phyloP scores from a whole-genome alignment of 2,329 filamentous ascomycete species.

The Chlorencoelia australis region DNA sequence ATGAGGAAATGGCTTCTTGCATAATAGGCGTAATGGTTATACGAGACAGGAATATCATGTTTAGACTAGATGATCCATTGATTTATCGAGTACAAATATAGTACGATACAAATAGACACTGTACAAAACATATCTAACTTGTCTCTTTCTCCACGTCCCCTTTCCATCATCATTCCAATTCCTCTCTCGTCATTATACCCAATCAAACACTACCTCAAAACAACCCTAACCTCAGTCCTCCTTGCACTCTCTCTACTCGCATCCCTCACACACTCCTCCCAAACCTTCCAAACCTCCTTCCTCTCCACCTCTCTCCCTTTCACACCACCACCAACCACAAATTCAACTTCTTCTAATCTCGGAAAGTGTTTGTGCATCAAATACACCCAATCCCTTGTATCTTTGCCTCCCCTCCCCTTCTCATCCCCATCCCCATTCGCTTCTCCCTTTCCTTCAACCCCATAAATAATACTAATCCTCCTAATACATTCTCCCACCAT shows the following conservation, averaged over 20 bases:
- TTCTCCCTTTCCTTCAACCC: background rate
- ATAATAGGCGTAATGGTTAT: background rate
- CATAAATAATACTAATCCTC: background rate
- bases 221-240: background rate
- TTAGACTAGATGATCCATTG: too few relatives aligned
- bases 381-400: too few relatives aligned
- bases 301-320: background rate
- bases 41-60: too few relatives aligned
- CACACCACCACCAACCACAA: too few relatives aligned
- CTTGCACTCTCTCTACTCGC: background rate
- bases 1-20: background rate
- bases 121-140: background rate
- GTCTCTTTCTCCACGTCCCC: background rate
- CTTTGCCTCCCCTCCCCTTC: too few relatives aligned
- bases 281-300: background rate
- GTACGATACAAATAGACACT: background rate
- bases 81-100: too few relatives aligned
- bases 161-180: background rate
- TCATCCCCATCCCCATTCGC: background rate
- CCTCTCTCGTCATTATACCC: background rate
- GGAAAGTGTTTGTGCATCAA: too few relatives aligned
- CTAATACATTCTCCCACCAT: background rate
- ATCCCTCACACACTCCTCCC: slow-evolving; percentile 1
- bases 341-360: too few relatives aligned
- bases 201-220: background rate